These are phyloP conservation scores for Leersia perrieri DNA, from an alignment of 176 grass and related monocot species.

Conservation along the genomic window DNA sequence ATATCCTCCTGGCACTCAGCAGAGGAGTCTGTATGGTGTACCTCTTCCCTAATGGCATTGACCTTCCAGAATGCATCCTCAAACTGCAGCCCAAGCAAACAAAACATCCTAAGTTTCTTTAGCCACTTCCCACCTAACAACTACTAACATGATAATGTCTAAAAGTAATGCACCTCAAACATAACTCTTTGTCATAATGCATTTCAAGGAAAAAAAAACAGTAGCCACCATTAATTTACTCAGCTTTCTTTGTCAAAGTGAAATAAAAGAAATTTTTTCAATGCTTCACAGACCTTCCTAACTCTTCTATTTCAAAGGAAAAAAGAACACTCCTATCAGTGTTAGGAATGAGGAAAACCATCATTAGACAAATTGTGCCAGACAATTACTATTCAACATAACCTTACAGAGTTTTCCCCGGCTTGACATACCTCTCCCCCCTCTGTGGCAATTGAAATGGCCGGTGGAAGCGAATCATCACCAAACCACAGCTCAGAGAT, in stretches of 20 bases:
- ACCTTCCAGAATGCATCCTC: slow-evolving; percentile 40
- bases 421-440: slow-evolving; percentile 28
- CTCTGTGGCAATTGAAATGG: slow-evolving; percentile 27
- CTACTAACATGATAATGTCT: not conserved
- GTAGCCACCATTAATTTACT: not conserved
- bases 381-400: not conserved
- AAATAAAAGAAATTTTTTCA: slow-evolving; percentile 1
- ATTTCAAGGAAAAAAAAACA: slow-evolving; percentile 19
- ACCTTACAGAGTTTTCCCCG: not conserved
- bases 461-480: slow-evolving; percentile 27
- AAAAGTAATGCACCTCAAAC: not conserved
- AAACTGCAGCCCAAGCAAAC: slow-evolving; percentile 38
- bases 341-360: not conserved
- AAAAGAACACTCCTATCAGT: not conserved
- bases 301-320: slow-evolving; percentile 11
- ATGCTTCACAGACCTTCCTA: not conserved
- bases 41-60: slow-evolving; percentile 25
- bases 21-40: not conserved
- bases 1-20: slow-evolving; percentile 19
- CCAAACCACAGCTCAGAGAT: slow-evolving; percentile 26
- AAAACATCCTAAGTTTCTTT: slow-evolving; percentile 20
- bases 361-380: not conserved
- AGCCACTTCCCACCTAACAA: not conserved
- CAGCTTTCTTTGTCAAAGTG: not conserved
- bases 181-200: too few species aligned